phyloP scores from a whole-genome alignment of 2,329 filamentous ascomycete species.

The Chrysoporthe puriensis region DNA sequence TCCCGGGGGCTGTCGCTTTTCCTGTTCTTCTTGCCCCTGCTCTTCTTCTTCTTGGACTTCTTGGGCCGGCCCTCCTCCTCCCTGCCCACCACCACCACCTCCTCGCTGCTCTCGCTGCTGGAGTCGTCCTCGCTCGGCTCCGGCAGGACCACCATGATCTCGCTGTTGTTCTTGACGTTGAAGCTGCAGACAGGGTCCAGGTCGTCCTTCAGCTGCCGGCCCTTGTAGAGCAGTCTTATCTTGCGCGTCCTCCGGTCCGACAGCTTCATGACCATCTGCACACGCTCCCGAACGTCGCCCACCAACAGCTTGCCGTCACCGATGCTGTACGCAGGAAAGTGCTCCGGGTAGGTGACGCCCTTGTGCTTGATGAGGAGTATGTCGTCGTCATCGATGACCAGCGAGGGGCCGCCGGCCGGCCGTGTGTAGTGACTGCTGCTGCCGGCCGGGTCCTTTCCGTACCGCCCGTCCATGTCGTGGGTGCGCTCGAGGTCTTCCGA shows the following conservation, averaged over 20 bases:
- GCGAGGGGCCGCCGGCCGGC: slow-evolving; percentile 32
- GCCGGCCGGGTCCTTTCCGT: slow-evolving; percentile 37
- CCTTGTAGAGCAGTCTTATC: slow-evolving; percentile 75
- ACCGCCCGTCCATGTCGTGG: slow-evolving; percentile 24
- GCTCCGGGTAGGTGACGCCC: slow-evolving; percentile 66
- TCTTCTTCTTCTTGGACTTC: slow-evolving; percentile 42
- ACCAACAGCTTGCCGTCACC: slow-evolving; percentile 73
- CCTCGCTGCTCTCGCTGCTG: slow-evolving; percentile 44
- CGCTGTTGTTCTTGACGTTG: slow-evolving; percentile 64
- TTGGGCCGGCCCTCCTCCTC: slow-evolving; percentile 49
- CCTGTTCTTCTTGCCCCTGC: slow-evolving; percentile 49
- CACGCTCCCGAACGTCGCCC: slow-evolving; percentile 68
- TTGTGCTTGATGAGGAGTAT: slow-evolving; percentile 72
- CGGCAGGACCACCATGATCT: slow-evolving; percentile 62
- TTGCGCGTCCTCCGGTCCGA: slow-evolving; percentile 53
- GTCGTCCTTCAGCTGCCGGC: slow-evolving; percentile 69
- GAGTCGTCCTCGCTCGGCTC: slow-evolving; percentile 51
- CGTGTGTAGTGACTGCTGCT: slow-evolving; percentile 30
- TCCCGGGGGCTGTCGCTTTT: slow-evolving; percentile 50
- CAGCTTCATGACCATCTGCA: slow-evolving; percentile 67
- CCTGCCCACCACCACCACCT: slow-evolving; percentile 47
- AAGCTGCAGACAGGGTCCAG: slow-evolving; percentile 60
- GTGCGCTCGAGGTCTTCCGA: slow-evolving; percentile 66
- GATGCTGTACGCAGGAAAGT: slow-evolving; percentile 77
- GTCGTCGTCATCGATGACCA: slow-evolving; percentile 62